Percentiles rank a stretch among this genome's conserved stretches.
These are phyloP conservation scores for Cenchrus purpureus DNA, from an alignment of 176 grass and related monocot genomes.

Conservation along the genomic window DNA sequence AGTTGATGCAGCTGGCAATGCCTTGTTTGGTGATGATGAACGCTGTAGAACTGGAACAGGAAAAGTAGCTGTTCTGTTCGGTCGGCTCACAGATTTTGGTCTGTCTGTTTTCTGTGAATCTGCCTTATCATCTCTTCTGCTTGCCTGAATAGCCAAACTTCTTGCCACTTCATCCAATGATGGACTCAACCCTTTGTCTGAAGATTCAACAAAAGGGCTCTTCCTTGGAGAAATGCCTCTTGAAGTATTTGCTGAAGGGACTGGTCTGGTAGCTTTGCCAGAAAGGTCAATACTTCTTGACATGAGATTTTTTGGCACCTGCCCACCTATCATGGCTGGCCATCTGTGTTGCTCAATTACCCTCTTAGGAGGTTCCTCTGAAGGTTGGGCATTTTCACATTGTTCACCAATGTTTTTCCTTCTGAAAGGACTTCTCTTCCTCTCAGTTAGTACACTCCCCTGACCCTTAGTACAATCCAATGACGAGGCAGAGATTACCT, in stretches of 20 bases:
- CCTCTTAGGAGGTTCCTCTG: constrained; percentile 49
- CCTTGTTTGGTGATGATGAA: constrained; percentile 61
- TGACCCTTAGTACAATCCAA: constrained; percentile 38
- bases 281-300: constrained; percentile 49
- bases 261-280: constrained; percentile 51
- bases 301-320: constrained; percentile 49
- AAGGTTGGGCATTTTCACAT: constrained; percentile 62
- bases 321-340: constrained; percentile 62
- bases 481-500: constrained; percentile 20
- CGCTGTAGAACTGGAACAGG: constrained; percentile 51
- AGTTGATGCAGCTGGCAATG: constrained; percentile 31
- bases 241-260: constrained; percentile 43
- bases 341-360: constrained; percentile 62
- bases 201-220: constrained; percentile 37
- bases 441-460: constrained; percentile 40
- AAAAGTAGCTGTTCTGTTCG: constrained; percentile 53
- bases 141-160: constrained; percentile 54
- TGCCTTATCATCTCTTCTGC: constrained; percentile 42
- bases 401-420: constrained; percentile 67
- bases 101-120: constrained; percentile 49
- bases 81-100: constrained; percentile 52
- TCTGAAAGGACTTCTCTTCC: constrained; percentile 78
- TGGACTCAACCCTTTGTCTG: constrained; percentile 36
- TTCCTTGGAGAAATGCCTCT: constrained; percentile 63
- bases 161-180: constrained; percentile 59